Evolutionary conservation across 2,329 filamentous ascomycete species (phyloP), one percentile per base, ranked within the genome.

Genomic region (Nigrograna mackinnonii): DNA sequence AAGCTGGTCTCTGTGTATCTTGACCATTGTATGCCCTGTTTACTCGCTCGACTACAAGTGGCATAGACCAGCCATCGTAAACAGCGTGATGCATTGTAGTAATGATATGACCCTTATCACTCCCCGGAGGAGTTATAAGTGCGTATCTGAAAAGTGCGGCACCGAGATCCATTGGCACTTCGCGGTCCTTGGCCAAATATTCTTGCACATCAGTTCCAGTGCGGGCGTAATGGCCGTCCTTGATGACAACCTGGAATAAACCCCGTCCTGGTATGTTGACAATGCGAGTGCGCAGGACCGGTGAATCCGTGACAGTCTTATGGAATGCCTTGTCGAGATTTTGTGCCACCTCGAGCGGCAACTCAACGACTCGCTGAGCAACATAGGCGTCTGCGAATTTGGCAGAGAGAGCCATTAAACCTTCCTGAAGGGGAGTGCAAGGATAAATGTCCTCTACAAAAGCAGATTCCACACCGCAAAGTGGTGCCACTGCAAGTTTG

Each of bases 61-160:
- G 65, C 57, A 66, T 64, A 1, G 66, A 69, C 67, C 67, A 70
- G 7, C 76, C 77, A 57, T 80, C 77, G 46, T 79, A 79, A 2
- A 79, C 60, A 4, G 74, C 74, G 39, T 79, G 77, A 43, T 79
- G 77, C 37, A 77, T 69, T 1, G 73, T 74, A 64, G 75, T 75
- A 3, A 77, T 66, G 14, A 80, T 73, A 48, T 75, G 69, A 2
- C 51, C 51, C 18, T 58, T 58, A 16, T 54, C 55, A 18, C 34
- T 53, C 17, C 36, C 50, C 4, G 39, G 28, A 19, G 60, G 43
- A 13, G 49, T 57, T 4, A 70, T 48, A 6, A 74, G 50, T 9
- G 62, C 69, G 36, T 66, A 71, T 12, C 68, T 62, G 37, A 68
- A 64, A 0, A 75, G 54, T 6, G 57, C 54, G 18, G 60, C 55